phyloP scores from a whole-genome alignment of 2,329 filamentous ascomycete genomes.

The Fusarium chaquense region DNA sequence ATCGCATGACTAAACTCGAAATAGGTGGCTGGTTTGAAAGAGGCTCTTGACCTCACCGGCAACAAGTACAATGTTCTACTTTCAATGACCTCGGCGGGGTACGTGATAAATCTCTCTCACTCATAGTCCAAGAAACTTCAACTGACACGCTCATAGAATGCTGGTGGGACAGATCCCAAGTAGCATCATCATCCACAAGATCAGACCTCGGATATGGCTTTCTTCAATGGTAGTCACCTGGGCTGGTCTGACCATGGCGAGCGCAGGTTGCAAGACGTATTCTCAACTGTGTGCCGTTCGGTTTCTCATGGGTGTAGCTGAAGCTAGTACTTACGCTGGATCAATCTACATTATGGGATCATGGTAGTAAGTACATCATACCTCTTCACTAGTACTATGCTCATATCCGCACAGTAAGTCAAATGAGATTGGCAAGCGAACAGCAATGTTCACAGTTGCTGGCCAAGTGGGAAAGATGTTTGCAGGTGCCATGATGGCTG shows the following conservation, averaged over 20 bases:
- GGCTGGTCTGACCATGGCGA: conserved; percentile 65
- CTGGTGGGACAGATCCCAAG: conserved; percentile 68
- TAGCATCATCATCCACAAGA: conserved; percentile 69
- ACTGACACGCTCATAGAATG: conserved; percentile 38
- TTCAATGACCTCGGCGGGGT: conserved; percentile 49
- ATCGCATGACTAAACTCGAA: fast-evolving
- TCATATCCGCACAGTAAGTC: conserved; percentile 48
- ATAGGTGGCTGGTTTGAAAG: conserved; percentile 57
- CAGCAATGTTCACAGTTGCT: conserved; percentile 68
- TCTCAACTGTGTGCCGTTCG: conserved; percentile 47
- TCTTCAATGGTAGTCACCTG: conserved; percentile 70
- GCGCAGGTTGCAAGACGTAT: conserved; percentile 50
- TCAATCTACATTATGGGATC: conserved; percentile 55
- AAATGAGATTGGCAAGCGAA: conserved; percentile 68
- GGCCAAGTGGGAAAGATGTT: conserved; percentile 70
- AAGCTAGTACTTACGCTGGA: conserved; percentile 49
- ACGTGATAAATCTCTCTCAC: neutral
- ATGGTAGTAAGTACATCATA: conserved; percentile 59
- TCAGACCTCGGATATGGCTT: conserved; percentile 70
- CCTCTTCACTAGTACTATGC: fast-evolving
- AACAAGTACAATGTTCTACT: conserved; percentile 53
- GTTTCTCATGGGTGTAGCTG: conserved; percentile 45
- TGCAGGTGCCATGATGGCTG: conserved; percentile 68
- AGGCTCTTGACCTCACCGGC: conserved; percentile 58
- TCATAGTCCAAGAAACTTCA: fast-evolving